Conservation (phyloP, 208 protist species). For the Trypanosoma caninum region DNA sequence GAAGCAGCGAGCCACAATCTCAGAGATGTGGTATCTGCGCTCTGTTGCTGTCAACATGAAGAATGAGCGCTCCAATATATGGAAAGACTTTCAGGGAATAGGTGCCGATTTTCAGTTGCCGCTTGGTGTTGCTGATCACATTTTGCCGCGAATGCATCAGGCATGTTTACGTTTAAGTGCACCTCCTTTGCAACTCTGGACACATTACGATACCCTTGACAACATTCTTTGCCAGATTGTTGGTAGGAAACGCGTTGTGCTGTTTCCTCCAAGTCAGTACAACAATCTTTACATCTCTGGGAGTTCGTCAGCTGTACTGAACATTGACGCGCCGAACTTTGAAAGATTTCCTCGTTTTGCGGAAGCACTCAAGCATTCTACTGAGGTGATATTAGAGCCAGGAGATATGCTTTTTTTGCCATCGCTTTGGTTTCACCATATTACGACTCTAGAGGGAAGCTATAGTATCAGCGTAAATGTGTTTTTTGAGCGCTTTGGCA, state of each 20-base stretch:
- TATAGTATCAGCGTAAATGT: slow-evolving; percentile 87
- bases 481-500: slow-evolving; percentile 78
- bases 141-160: slow-evolving; percentile 76
- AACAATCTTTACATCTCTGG: slow-evolving; percentile 89
- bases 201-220: slow-evolving; percentile 93
- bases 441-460: slow-evolving; percentile 56
- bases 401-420: slow-evolving; percentile 94
- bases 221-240: slow-evolving; percentile 93
- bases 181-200: slow-evolving; percentile 88
- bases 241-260: slow-evolving; percentile 83
- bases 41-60: slow-evolving; percentile 84
- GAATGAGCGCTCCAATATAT: slow-evolving; percentile 79
- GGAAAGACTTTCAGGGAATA: slow-evolving; percentile 70
- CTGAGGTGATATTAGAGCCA: slow-evolving; percentile 74
- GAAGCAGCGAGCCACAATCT: slow-evolving; percentile 7
- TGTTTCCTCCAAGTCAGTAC: slow-evolving; percentile 86
- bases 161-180: slow-evolving; percentile 88
- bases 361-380: slow-evolving; percentile 61
- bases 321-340: slow-evolving; percentile 74
- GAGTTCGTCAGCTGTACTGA: slow-evolving; percentile 82
- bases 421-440: slow-evolving; percentile 91
- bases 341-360: slow-evolving; percentile 78
- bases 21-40: slow-evolving; percentile 84
- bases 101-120: slow-evolving; percentile 76
- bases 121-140: slow-evolving; percentile 28